Conservation (phyloP, 2,329 filamentous ascomycete genomes). For the Stromatinia cepivora region DNA sequence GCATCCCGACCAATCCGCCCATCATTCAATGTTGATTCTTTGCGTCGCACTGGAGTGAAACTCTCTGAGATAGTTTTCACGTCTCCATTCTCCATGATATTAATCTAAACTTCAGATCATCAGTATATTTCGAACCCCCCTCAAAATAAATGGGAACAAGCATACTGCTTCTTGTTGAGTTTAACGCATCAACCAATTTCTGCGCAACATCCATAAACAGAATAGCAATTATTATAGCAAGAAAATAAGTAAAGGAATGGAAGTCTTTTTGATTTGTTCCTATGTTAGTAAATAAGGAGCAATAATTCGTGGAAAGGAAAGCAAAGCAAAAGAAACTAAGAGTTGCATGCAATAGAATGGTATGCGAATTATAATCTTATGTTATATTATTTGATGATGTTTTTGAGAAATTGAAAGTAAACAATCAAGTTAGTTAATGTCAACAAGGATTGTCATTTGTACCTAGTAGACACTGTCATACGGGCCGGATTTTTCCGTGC, state of each 20-base stretch:
- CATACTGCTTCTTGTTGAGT: conserved; percentile 7
- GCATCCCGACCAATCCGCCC: conserved; percentile 28
- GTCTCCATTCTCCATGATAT: conserved; percentile 22
- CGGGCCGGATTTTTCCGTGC: conserved; percentile 20
- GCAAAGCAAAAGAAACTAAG: neutral
- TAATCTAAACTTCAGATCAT: neutral
- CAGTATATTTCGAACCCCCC: neutral
- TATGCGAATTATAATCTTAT: neutral
- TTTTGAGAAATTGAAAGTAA: neutral
- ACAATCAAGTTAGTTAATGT: conserved; percentile 9
- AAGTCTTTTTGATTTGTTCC: neutral
- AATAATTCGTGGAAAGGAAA: neutral
- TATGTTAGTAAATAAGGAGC: neutral
- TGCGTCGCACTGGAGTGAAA: conserved; percentile 38
- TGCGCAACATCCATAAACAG: neutral
- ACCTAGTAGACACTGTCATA: too few species aligned
- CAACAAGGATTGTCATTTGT: conserved; percentile 8
- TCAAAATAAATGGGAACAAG: neutral
- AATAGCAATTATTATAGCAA: conserved; percentile 21
- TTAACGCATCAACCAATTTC: neutral
- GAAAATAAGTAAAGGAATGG: conserved; percentile 23
- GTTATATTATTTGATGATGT: neutral
- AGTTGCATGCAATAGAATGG: conserved; percentile 13
- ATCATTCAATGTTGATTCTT: conserved; percentile 31
- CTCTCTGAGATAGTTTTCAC: conserved; percentile 23